Conservation (phyloP, 257 asterid genomes). For the Solanum chilense region DNA sequence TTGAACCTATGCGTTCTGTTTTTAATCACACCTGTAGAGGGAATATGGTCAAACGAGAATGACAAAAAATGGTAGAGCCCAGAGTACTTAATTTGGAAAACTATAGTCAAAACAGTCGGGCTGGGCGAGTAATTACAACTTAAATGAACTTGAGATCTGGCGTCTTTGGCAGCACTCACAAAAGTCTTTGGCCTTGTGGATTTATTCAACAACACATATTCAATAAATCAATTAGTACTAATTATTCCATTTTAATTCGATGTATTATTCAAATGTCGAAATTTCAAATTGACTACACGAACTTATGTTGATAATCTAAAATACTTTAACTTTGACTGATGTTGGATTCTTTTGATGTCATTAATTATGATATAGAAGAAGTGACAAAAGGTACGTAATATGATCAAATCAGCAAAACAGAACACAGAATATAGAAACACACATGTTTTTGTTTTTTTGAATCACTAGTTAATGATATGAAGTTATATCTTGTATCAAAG, state of each 20-base stretch:
- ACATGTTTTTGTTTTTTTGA: neutral
- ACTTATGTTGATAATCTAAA: too few species aligned
- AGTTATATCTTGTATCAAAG: conserved; percentile 28
- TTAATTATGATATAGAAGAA: neutral
- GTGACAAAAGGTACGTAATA: neutral
- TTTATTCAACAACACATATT: too few species aligned
- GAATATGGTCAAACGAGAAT: neutral
- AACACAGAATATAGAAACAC: neutral
- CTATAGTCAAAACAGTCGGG: neutral
- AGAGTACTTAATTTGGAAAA: too few species aligned
- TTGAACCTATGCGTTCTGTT: too few species aligned
- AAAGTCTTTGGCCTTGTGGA: too few species aligned
- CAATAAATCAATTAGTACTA: too few species aligned
- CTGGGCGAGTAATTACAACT: neutral
- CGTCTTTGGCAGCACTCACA: too few species aligned
- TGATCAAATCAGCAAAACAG: neutral
- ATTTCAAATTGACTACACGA: neutral
- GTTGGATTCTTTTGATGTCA: neutral
- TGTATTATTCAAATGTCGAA: too few species aligned
- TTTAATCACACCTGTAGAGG: neutral
- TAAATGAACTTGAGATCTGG: too few species aligned
- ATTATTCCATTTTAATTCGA: too few species aligned
- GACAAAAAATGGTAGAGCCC: too few species aligned
- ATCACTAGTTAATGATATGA: neutral
- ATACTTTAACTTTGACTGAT: too few species aligned